Evolutionary conservation across 2,329 filamentous ascomycete species (phyloP).

Genomic region (Colletotrichum salicis): DNA sequence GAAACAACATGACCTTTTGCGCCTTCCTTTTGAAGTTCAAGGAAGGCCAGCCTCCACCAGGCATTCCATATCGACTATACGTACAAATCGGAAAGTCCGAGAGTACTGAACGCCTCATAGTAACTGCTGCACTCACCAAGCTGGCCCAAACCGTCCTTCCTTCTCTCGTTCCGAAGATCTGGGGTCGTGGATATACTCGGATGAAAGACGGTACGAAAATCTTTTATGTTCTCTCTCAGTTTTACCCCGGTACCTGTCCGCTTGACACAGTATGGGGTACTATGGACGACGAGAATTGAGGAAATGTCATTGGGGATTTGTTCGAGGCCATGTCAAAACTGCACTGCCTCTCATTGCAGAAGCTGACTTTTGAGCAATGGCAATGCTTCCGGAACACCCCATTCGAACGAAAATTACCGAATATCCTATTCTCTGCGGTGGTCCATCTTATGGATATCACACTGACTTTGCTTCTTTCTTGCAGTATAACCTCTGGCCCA

Average conservation of each 20-base stretch:
- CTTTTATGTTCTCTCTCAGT: constrained; percentile 18
- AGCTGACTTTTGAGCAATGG: background rate
- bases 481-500: background rate
- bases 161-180: constrained; percentile 10
- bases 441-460: background rate
- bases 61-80: background rate
- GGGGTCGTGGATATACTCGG: constrained; percentile 8
- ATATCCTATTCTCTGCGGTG: background rate
- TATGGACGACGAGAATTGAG: background rate
- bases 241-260: background rate
- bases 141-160: constrained; percentile 9
- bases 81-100: constrained; percentile 6
- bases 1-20: background rate
- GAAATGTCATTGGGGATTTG: background rate
- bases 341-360: background rate
- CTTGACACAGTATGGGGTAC: background rate
- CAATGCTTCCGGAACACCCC: background rate
- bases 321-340: background rate
- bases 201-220: background rate
- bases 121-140: constrained; percentile 6
- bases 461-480: background rate
- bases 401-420: background rate
- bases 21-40: background rate
- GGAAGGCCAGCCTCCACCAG: background rate
- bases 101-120: background rate